Evolutionary conservation across 208 protist genomes (phyloP).

Genomic region (Novymonas esmeraldas): DNA sequence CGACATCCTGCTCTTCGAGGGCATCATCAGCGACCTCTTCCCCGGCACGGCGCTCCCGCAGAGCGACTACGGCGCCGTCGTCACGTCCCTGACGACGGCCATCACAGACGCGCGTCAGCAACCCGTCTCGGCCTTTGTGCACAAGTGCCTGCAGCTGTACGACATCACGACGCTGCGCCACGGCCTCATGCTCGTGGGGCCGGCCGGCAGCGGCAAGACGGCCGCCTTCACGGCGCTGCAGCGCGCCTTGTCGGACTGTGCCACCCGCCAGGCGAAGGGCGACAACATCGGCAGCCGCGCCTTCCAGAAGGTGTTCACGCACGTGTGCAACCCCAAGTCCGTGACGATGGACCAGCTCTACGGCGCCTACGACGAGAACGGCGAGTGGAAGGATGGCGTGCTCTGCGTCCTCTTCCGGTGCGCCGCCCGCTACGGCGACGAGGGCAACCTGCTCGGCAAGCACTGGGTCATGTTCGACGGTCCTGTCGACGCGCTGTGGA

Average conservation of each 20-base stretch:
- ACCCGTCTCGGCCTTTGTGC: conserved; percentile 91
- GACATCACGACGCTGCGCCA: conserved; percentile 98
- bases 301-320: conserved; percentile 92
- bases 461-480: conserved; percentile 98
- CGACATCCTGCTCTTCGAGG: conserved; percentile 95
- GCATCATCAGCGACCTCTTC: conserved; percentile 98
- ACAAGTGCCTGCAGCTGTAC: conserved; percentile 98
- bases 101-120: conserved; percentile 83
- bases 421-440: conserved; percentile 88
- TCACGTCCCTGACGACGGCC: conserved; percentile 71
- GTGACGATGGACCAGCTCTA: conserved; percentile 99
- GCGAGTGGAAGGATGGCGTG: conserved; percentile 98
- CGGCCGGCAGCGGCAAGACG: conserved; percentile 96
- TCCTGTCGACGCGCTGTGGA: conserved; percentile 96
- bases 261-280: conserved; percentile 68
- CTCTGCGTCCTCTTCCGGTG: conserved; percentile 94
- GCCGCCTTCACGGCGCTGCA: conserved; percentile 89
- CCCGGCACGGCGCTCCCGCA: conserved; percentile 92
- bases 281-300: conserved; percentile 66
- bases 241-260: conserved; percentile 78
- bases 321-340: conserved; percentile 97
- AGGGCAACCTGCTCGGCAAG: conserved; percentile 86
- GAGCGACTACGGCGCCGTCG: conserved; percentile 95
- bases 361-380: conserved; percentile 96
- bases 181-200: conserved; percentile 98